Percentiles rank a stretch among this genome's conserved stretches.
Conservation (phyloP, 2,329 filamentous ascomycete genomes). For the Alternaria arbusti region DNA sequence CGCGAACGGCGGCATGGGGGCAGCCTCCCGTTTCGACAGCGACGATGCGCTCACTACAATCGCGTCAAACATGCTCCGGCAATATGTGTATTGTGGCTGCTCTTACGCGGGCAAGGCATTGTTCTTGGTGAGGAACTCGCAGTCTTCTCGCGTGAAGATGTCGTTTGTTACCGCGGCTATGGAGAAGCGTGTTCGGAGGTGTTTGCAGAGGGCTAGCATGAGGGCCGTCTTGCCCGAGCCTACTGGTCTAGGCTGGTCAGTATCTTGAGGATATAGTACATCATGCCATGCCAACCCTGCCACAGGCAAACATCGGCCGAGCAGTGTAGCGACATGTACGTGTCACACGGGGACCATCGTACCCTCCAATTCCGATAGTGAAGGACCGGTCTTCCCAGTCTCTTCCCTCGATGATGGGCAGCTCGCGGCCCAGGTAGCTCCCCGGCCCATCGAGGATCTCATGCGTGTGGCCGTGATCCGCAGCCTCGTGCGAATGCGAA, state of each 20-base stretch:
- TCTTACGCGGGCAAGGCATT: constrained; percentile 73
- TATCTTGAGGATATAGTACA: not conserved
- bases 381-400: constrained; percentile 90
- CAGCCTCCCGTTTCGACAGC: constrained; percentile 98
- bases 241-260: constrained; percentile 70
- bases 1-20: constrained; percentile 94
- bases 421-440: constrained; percentile 86
- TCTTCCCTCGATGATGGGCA: constrained; percentile 88
- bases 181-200: constrained; percentile 79
- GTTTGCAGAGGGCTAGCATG: constrained; percentile 90
- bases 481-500: constrained; percentile 55
- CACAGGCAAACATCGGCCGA: not conserved
- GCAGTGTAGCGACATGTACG: not conserved
- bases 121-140: constrained; percentile 92
- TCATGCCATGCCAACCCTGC: constrained; percentile 5
- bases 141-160: constrained; percentile 97
- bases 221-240: constrained; percentile 97
- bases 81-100: not conserved
- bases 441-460: constrained; percentile 95
- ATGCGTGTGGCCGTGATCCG: constrained; percentile 90
- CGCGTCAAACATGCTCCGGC: not conserved
- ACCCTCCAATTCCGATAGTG: constrained; percentile 98
- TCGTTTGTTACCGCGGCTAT: constrained; percentile 98
- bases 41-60: constrained; percentile 70
- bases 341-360: constrained; percentile 43